Conservation (phyloP, 495 filamentous ascomycete genomes). For the Cenococcum geophilum region DNA sequence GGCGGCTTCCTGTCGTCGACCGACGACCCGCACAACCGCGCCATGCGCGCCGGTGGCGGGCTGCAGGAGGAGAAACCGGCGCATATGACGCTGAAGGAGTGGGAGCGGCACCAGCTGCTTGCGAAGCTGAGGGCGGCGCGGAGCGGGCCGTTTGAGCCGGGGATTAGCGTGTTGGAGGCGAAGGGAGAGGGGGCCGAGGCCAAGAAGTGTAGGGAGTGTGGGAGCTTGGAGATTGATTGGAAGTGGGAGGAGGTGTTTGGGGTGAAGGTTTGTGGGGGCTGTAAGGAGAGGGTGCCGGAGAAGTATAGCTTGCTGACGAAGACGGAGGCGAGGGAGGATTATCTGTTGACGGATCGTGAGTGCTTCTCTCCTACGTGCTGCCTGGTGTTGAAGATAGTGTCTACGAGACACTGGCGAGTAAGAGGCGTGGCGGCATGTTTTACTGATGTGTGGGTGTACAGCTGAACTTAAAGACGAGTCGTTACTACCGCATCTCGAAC, state of each 20-base stretch:
- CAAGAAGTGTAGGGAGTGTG: slow-evolving; percentile 77
- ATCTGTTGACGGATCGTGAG: slow-evolving; percentile 87
- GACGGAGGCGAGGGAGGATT: slow-evolving; percentile 92
- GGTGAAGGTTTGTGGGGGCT: slow-evolving; percentile 62
- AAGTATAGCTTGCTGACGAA: slow-evolving; percentile 93
- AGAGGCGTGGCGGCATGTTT: background rate
- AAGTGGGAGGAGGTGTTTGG: slow-evolving; percentile 81
- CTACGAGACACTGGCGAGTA: too few relatives aligned
- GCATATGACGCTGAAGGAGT: slow-evolving; percentile 87
- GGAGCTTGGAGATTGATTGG: slow-evolving; percentile 80
- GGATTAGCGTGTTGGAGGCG: slow-evolving; percentile 60
- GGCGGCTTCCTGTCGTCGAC: slow-evolving; percentile 82
- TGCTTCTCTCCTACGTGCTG: slow-evolving; percentile 13
- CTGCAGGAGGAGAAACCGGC: slow-evolving; percentile 62
- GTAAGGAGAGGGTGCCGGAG: slow-evolving; percentile 84
- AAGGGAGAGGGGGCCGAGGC: slow-evolving; percentile 11
- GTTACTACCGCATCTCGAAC: slow-evolving; percentile 77
- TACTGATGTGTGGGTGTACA: slow-evolving; percentile 31
- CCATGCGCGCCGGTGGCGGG: slow-evolving; percentile 43
- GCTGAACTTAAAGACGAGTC: slow-evolving; percentile 81
- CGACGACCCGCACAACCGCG: slow-evolving; percentile 85
- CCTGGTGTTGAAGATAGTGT: too few relatives aligned
- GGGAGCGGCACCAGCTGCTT: slow-evolving; percentile 75
- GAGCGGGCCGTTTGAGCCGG: slow-evolving; percentile 79
- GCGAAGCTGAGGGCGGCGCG: slow-evolving; percentile 63